Evolutionary conservation across 1,284 basidiomycete species (phyloP).

Genomic region (Tranzscheliella williamsii): DNA sequence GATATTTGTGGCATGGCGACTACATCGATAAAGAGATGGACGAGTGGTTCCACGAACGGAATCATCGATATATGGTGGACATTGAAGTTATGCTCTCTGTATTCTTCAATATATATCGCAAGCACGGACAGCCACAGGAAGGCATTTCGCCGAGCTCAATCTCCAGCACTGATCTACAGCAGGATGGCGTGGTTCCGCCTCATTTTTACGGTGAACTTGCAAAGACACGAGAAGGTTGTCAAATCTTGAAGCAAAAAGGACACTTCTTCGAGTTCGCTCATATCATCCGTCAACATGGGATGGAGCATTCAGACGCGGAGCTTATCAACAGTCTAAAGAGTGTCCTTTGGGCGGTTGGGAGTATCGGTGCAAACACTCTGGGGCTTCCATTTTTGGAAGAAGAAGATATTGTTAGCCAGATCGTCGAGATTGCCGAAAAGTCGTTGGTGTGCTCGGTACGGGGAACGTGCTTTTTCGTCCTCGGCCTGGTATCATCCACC

Average conservation of each 20-base stretch:
- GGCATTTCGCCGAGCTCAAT: too few relatives aligned
- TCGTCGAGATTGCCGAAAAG: constrained; percentile 86
- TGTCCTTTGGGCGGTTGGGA: constrained; percentile 94
- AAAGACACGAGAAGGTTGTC: constrained; percentile 91
- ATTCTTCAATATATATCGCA: constrained; percentile 68
- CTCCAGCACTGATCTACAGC: constrained; percentile 1
- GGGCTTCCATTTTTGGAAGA: constrained; percentile 94
- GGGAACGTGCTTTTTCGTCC: constrained; percentile 94
- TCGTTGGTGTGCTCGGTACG: constrained; percentile 87
- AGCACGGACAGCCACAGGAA: too few relatives aligned
- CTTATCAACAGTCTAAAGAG: constrained; percentile 89
- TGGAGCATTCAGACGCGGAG: constrained; percentile 79
- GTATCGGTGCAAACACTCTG: constrained; percentile 84
- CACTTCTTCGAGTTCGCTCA: constrained; percentile 90
- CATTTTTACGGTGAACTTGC: constrained; percentile 98
- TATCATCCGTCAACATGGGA: constrained; percentile 82
- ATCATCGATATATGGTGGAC: constrained; percentile 81
- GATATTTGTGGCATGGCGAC: constrained; percentile 84
- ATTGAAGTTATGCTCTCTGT: constrained; percentile 82
- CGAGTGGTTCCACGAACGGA: constrained; percentile 83
- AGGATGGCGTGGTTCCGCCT: constrained; percentile 81
- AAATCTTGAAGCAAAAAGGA: constrained; percentile 82
- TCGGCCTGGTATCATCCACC: constrained; percentile 79
- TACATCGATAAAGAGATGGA: constrained; percentile 96
- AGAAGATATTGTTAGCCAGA: constrained; percentile 84